Conservation (phyloP, 306 rosid species). For the Trifolium fragiferum region DNA sequence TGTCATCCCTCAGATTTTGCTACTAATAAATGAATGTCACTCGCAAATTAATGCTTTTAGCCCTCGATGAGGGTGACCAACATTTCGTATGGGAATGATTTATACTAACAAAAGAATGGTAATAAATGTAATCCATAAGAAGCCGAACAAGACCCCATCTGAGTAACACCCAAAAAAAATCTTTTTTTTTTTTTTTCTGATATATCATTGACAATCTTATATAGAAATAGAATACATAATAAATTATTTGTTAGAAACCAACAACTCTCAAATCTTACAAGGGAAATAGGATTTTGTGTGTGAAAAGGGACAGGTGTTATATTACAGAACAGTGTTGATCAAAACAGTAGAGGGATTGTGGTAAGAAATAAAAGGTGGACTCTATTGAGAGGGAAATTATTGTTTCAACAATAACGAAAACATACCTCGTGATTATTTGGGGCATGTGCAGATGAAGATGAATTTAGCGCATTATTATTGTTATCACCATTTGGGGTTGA, state of each 20-base stretch:
- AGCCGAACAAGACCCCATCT: conserved; percentile 30
- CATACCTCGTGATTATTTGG: background rate
- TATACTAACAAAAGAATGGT: conserved; percentile 56
- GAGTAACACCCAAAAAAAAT: conserved; percentile 17
- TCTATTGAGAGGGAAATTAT: conserved; percentile 4
- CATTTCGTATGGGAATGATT: conserved; percentile 62
- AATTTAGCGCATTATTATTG: background rate
- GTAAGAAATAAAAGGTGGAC: conserved; percentile 76
- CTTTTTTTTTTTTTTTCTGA: conserved; percentile 60
- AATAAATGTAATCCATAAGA: conserved; percentile 63
- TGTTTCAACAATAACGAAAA: background rate
- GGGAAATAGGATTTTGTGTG: conserved; percentile 20
- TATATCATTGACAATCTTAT: conserved; percentile 36
- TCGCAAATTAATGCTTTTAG: conserved; percentile 38
- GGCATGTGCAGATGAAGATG: background rate
- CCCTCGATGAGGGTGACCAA: conserved; percentile 51
- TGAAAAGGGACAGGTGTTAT: background rate
- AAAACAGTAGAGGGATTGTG: conserved; percentile 31
- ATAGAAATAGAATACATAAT: conserved; percentile 42
- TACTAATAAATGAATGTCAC: background rate
- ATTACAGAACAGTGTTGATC: background rate
- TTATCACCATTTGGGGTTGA: background rate
- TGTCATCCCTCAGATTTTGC: background rate
- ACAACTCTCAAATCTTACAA: background rate
- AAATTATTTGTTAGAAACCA: conserved; percentile 57